Conservation (phyloP, 371 early-diverging fungal genomes). For the Mortierella sp. region DNA sequence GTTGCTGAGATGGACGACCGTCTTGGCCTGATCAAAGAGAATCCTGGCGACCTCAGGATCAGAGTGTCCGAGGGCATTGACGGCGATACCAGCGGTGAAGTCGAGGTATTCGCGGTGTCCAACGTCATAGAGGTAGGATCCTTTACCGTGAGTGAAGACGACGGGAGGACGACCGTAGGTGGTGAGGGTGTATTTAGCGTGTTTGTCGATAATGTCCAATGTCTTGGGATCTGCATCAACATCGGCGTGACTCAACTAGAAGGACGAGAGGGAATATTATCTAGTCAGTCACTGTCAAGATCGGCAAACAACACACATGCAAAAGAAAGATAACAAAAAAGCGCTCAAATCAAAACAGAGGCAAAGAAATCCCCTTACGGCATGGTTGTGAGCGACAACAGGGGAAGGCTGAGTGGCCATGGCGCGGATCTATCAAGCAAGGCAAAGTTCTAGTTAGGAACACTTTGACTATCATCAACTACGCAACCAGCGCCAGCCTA, state of each 20-base stretch:
- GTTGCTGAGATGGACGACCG: constrained; percentile 87
- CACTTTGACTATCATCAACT: background rate
- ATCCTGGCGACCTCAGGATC: constrained; percentile 78
- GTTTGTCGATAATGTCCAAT: constrained; percentile 59
- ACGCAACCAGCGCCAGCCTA: background rate
- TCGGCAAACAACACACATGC: background rate
- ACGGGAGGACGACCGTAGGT: constrained; percentile 78
- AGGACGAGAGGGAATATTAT: constrained; percentile 7
- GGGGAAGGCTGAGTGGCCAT: constrained; percentile 38
- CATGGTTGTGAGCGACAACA: constrained; percentile 31
- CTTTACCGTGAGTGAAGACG: constrained; percentile 81
- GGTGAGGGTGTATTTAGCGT: constrained; percentile 71
- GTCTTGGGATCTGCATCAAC: constrained; percentile 62
- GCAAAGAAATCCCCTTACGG: constrained; percentile 25
- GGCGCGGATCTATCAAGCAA: constrained; percentile 40
- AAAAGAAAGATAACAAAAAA: background rate
- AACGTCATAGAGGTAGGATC: constrained; percentile 80
- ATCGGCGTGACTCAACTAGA: constrained; percentile 68
- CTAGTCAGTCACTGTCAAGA: constrained; percentile 1
- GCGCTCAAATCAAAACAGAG: background rate
- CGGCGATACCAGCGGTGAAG: constrained; percentile 93
- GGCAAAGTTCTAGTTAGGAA: background rate
- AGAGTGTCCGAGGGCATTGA: constrained; percentile 90
- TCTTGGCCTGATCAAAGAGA: constrained; percentile 83
- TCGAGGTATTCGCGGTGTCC: constrained; percentile 82